A percentile compares a stretch with the other conserved stretches of the same genome.
These are phyloP conservation scores for Mortierella sp. DNA, from an alignment of 371 early-diverging fungal species.

Conservation along the genomic window DNA sequence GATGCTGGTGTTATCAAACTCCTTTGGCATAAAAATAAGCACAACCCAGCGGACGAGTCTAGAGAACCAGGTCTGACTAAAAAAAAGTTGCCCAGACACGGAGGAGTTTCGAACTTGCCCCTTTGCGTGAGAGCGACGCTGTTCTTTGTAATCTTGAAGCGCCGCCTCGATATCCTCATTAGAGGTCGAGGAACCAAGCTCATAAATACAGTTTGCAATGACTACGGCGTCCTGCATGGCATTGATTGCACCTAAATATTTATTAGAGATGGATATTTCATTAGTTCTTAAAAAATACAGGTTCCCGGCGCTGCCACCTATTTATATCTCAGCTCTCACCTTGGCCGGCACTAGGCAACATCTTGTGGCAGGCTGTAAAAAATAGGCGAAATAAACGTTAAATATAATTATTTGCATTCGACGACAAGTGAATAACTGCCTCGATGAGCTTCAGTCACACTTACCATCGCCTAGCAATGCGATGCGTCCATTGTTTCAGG, in stretches of 20 bases:
- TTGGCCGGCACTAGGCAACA: conserved; percentile 31
- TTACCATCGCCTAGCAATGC: conserved; percentile 44
- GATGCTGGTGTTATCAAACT: conserved; percentile 4
- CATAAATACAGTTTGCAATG: conserved; percentile 20
- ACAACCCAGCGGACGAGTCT: background rate
- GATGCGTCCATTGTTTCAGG: conserved; percentile 28
- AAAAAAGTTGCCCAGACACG: background rate
- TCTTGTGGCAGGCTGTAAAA: conserved; percentile 31
- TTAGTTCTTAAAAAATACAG: background rate
- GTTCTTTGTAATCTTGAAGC: conserved; percentile 8
- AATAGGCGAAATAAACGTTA: background rate
- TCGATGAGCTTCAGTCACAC: background rate
- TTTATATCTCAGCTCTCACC: conserved; percentile 4
- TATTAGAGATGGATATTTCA: background rate
- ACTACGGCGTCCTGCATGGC: conserved; percentile 30
- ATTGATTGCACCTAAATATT: conserved; percentile 18
- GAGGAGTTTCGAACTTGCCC: conserved; percentile 5
- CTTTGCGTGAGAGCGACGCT: conserved; percentile 18
- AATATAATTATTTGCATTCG: background rate
- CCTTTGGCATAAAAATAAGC: conserved; percentile 1
- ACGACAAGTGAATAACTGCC: too few relatives aligned
- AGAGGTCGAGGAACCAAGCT: background rate
- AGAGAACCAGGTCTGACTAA: conserved; percentile 3
- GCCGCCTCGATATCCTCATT: conserved; percentile 5
- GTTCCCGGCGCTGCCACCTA: too few relatives aligned